Percentiles rank a stretch among this genome's conserved stretches.
phyloP scores from a whole-genome alignment of 2,329 filamentous ascomycete species.

The Penicillium verrucosum region DNA sequence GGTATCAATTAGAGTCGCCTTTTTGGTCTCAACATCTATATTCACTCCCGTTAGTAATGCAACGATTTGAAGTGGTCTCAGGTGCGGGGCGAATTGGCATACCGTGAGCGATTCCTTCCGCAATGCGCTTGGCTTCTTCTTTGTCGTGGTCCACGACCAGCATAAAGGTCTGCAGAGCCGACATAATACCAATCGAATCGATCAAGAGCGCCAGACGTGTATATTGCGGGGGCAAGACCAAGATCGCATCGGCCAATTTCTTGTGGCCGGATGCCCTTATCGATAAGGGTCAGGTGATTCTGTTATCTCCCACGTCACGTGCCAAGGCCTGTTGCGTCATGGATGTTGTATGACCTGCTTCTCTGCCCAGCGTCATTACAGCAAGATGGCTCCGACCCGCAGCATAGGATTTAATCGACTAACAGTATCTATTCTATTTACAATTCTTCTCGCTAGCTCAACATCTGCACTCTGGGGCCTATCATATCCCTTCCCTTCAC shows the following conservation, averaged over 20 bases:
- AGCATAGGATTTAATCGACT: slow-evolving; percentile 16
- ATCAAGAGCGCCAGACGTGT: slow-evolving; percentile 9
- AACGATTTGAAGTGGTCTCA: slow-evolving; percentile 3
- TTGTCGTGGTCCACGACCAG: slow-evolving; percentile 48
- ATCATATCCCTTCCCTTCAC: slow-evolving; percentile 2
- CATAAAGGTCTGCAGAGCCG: slow-evolving; percentile 49
- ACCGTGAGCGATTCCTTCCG: slow-evolving; percentile 46
- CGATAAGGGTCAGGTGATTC: slow-evolving; percentile 34
- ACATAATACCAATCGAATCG: slow-evolving; percentile 38
- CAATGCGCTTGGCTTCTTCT: slow-evolving; percentile 46
- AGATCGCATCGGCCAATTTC: slow-evolving; percentile 21
- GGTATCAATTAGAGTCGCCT: slow-evolving; percentile 59
- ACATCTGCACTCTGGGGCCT: slow-evolving; percentile 15
- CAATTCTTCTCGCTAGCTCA: slow-evolving; percentile 9
- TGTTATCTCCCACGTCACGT: slow-evolving; percentile 21
- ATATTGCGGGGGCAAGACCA: slow-evolving; percentile 9
- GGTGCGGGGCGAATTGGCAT: slow-evolving; percentile 14
- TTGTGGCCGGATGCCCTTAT: slow-evolving; percentile 27
- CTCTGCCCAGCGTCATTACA: not conserved
- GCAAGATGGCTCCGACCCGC: slow-evolving; percentile 4
- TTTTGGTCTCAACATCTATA: slow-evolving; percentile 57
- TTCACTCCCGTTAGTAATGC: slow-evolving; percentile 10
- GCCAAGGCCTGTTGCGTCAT: slow-evolving; percentile 22
- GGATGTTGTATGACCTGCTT: slow-evolving; percentile 3
- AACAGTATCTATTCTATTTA: slow-evolving; percentile 10